Percentiles rank a stretch among this genome's conserved stretches.
Conservation (phyloP, 179 eudicot species). For the Dionaea muscipula region DNA sequence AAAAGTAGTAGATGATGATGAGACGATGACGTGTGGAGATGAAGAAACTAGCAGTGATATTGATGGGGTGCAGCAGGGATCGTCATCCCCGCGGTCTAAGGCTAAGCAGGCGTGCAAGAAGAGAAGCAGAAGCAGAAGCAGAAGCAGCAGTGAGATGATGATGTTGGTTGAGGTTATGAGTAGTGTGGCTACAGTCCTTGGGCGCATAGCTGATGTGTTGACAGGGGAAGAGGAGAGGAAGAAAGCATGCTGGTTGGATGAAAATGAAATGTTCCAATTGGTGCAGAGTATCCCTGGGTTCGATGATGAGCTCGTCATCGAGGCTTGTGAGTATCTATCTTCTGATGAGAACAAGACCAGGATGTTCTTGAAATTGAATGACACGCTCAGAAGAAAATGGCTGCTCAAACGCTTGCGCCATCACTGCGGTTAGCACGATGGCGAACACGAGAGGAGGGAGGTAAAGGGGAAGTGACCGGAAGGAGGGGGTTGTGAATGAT, state of each 20-base stretch:
- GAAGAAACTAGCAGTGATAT: too few species aligned
- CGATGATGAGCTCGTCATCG: neutral
- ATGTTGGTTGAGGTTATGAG: neutral
- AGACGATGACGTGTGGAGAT: too few species aligned
- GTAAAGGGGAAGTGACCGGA: too few species aligned
- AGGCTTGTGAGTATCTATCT: neutral
- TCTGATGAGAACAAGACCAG: neutral
- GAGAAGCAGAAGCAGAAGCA: neutral
- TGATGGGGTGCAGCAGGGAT: too few species aligned
- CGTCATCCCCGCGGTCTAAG: too few species aligned
- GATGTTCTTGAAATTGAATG: neutral
- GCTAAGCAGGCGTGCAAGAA: neutral
- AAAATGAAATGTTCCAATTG: neutral
- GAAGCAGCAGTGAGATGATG: too few species aligned
- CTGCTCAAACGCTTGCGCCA: neutral
- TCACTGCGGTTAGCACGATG: neutral
- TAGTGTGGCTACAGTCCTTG: neutral
- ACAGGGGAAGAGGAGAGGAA: neutral
- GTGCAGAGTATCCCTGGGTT: neutral
- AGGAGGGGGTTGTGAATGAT: too few species aligned
- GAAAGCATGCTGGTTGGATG: neutral
- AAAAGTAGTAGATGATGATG: too few species aligned
- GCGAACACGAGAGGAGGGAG: too few species aligned
- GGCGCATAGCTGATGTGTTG: neutral
- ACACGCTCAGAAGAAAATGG: neutral